These are phyloP conservation scores for Phytophthora pisi DNA, from an alignment of 352 stramenopile species.

Conservation along the genomic window DNA sequence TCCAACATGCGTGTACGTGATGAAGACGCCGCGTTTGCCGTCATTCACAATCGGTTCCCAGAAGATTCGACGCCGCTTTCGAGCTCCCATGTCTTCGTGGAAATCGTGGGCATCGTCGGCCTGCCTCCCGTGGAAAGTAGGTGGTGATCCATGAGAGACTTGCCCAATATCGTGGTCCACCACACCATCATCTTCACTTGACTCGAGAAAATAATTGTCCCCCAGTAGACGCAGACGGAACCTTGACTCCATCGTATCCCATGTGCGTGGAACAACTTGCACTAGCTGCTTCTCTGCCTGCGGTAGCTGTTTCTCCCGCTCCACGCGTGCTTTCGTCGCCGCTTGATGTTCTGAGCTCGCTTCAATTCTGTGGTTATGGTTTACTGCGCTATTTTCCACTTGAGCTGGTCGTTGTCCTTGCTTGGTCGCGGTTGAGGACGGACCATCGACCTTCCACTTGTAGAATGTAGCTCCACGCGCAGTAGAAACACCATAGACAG, in stretches of 20 bases:
- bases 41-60: slow-evolving; percentile 81
- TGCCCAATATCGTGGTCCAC: slow-evolving; percentile 19
- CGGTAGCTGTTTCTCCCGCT: slow-evolving; percentile 1
- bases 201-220: slow-evolving; percentile 70
- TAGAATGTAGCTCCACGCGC: slow-evolving; percentile 62
- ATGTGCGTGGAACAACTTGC: slow-evolving; percentile 34
- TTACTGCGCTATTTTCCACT: slow-evolving; percentile 1
- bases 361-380: slow-evolving; percentile 19
- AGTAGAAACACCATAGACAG: slow-evolving; percentile 69
- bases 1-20: slow-evolving; percentile 78
- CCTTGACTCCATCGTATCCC: slow-evolving; percentile 48
- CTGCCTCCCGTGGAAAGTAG: slow-evolving; percentile 37
- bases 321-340: background rate
- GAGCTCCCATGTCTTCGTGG: slow-evolving; percentile 29
- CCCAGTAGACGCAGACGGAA: slow-evolving; percentile 60
- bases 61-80: slow-evolving; percentile 44
- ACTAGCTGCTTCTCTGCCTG: slow-evolving; percentile 32
- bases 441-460: slow-evolving; percentile 74
- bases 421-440: slow-evolving; percentile 50
- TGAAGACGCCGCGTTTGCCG: slow-evolving; percentile 78
- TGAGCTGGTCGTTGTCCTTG: slow-evolving; percentile 4
- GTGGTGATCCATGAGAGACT: slow-evolving; percentile 8
- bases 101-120: slow-evolving; percentile 32
- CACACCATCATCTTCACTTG: slow-evolving; percentile 39
- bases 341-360: background rate